Base-by-base conservation (phyloP, 1,284 basidiomycete species). In the Heterobasidion annosum region DNA sequence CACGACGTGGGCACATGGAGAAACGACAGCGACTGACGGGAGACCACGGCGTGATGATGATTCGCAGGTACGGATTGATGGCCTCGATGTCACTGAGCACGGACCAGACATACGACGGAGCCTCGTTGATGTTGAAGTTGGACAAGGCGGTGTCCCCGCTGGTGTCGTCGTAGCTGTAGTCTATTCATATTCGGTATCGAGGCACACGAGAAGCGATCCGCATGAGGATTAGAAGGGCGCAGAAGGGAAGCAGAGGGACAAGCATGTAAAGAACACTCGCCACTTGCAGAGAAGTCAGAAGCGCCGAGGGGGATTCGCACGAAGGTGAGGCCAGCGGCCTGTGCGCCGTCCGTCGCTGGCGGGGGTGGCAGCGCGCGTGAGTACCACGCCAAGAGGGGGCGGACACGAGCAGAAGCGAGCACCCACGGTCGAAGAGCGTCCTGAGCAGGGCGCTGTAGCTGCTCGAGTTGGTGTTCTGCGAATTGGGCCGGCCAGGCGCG, bases 251-350 rank as follows among this genome's bases (percentile, higher is more conserved):
- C 13, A 15, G 37, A 13, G 51, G 10, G 42, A 12, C 18, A 10
- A 25, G n/a, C 18, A 18, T 18, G 18, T 33, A 34, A 42, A 15
- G 43, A 15, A 9, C n/a, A 34, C 45, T 47, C 12, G 18, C 45
- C 45, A 32, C 45, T 47, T 10, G 45, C 45, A 10, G 45, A 47
- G 61, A 80, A 78, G 63, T 80, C 78, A 18, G 74, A 68, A 7
- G 78, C 76, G 40, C 78, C 79, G 15, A 81, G 68, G 0, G 76
- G 72, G n/a, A 79, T 70, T n/a, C 79, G 73, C 46, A 81, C 62
- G 59, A 75, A 76, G 8, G 74, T 71, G 33, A 80, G 65, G 2
- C 78, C 78, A 3, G 78, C 76, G 19, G 71, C 70, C 50, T 72
- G 62, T 35, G 69, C 66, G 6, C 69, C 71, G 60, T 80, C 76